Evolutionary conservation across 768 basidiomycete genomes (phyloP), one percentile per base, ranked within the genome.

Genomic region (Boletus pseudopeckii): DNA sequence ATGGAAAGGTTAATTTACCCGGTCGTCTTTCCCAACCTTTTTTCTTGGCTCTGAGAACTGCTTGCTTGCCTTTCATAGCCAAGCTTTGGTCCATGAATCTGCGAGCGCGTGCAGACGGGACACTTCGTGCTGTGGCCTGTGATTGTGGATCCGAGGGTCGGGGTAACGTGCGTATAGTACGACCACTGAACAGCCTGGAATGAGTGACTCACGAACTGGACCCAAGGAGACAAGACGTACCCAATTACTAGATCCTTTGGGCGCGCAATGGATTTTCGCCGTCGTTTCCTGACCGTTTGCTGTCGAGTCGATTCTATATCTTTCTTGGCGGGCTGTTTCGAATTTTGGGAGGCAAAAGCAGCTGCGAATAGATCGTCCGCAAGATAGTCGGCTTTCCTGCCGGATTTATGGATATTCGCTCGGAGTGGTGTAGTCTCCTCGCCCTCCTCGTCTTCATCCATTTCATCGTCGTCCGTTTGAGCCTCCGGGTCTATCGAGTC

Each of bases 321-420:
- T 55, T 62, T 61, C 58, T 60, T 51, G 58, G 37, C 13, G 6
- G 14, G 8, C 2, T 20, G 24, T 43, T 59, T 56, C 43, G 57
- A 56, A 37, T 48, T 55, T 38, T 65, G 69, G 2, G 78, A 71
- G 5, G 74, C 62, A 57, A 85, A 81, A 0, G 84, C 85, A 54
- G 82, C 74, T 0, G 71, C 59, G 65, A 88, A 88, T 18, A 87
- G 72, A 56, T 84, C 80, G 60, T 87, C 86, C 2, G 84, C 83
- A 28, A 88, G 82, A 66, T 86, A 80, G 44, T 80, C 72, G 4
- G 73, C 64, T 48, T 75, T 73, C n/a, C 71, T 67, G 42, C 71
- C 66, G 32, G 43, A 45, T 32, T 24, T 55, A n/a, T 39, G 42
- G 44, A 20, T 32, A 13, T 41, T 52, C 44, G 24, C 37, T 43